Evolutionary conservation across 371 early-diverging fungal species (phyloP), one percentile per base, ranked within the genome.

Genomic region (Mucor racemosus): DNA sequence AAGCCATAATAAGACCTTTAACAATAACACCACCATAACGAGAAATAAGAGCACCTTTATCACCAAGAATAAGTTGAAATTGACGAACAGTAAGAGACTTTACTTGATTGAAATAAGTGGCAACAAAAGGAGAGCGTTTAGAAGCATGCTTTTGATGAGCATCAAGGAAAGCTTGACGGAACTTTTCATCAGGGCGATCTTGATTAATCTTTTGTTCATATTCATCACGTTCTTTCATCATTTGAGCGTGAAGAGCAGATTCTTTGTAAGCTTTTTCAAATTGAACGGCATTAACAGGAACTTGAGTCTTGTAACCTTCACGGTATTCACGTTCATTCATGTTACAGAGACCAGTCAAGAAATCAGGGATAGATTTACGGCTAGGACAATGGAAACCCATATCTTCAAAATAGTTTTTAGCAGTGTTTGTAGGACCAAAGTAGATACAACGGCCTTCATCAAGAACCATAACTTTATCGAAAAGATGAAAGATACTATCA

Each of bases 321-420:
- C 79, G 73, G 48, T 86, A 69, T 59, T 79, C 73, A 68, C 90
- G 90, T 71, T 92, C 92, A 46, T 86, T 74, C 40, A 80, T 69
- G 66, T 88, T 77, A 59, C 88, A 91, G 14, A 90, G 65, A 26
- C 92, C 91, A 34, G 93, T 89, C 66, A 95, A 81, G 71, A 89
- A 93, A 65, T 94, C 94, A 1, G 93, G 85, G 0, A 87, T 90
- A n/a, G 91, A 92, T 74, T 91, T 91, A 70, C 92, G 88, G 55
- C 80, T 71, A 36, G 94, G 94, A 65, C 89, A 86, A 10, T 80
- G 67, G 68, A 89, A 91, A 5, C 94, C 94, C 66, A 66, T 66
- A 3, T 74, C 73, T 54, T 76, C 71, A 66, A 90, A 88, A 56
- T 87, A 88, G 13, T 63, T 68, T 7, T 84, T 74, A n/a, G 84